Base-by-base conservation (phyloP, 2,329 filamentous ascomycete genomes). In the Thermothelomyces thermophilus region DNA sequence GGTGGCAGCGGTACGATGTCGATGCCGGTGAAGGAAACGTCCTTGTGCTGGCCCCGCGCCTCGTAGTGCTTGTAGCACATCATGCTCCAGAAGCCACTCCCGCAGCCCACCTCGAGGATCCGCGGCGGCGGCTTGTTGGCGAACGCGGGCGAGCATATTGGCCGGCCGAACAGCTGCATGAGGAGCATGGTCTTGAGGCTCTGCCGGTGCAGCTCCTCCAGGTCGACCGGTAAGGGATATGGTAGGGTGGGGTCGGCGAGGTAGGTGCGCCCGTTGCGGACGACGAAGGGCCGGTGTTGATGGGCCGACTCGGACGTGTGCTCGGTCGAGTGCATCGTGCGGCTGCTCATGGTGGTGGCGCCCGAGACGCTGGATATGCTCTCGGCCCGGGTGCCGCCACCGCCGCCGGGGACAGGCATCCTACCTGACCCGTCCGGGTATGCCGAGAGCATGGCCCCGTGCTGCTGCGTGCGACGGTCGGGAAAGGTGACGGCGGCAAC, bases 221-320 rank as follows among this genome's bases (percentile, higher is more conserved):
- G 77, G 69, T 96, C 91, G 70, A 86, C 85, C 34, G 91, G 91
- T 2, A 96, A 74, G n/a, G 89, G 89, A 61, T 97, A 96, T 7
- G 80, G 71, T 26, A 87, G 70, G 2, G 78, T 74, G 8, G 77
- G 72, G 62, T 95, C 87, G 63, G 86, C 82, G 56, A 94, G 78
- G 68, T 91, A 96, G 41, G 85, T 85, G 51, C 90, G 85, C 46
- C 88, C 88, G 70, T 93, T 84, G 61, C 85, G 83, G 56, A 83
- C 71, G 57, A 86, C 71, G 61, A 90, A 86, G 7, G 83, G 82
- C 58, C 71, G 73, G 17, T 66, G 48, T 51, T 66, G 55, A 56
- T 61, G 39, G 41, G 60, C 14, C 41, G 66, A 68, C 20, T 69
- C 70, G 50, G 67, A 68, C 19, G 69, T 66, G 3, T 67, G 68